Conservation (phyloP, 129 eudicot species). For the Daucus carota region DNA sequence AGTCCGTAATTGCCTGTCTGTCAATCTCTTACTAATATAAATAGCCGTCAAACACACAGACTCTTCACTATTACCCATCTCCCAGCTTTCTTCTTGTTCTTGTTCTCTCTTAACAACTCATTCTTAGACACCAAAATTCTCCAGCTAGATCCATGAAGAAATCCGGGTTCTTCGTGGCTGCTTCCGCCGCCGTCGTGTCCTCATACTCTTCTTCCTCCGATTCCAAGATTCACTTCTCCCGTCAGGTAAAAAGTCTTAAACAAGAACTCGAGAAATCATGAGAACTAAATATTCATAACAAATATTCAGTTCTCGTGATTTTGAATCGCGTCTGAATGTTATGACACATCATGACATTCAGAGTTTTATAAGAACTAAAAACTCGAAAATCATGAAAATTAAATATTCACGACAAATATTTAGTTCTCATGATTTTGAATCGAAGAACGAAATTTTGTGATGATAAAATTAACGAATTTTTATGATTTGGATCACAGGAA, state of each 20-base stretch:
- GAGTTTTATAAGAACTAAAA: too few relatives aligned
- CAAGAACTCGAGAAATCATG: not conserved
- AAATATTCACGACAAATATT: too few relatives aligned
- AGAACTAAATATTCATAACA: too few relatives aligned
- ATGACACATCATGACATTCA: too few relatives aligned
- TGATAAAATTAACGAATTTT: not conserved
- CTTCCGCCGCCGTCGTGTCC: slow-evolving; percentile 25
- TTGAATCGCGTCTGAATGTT: not conserved
- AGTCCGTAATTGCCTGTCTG: not conserved
- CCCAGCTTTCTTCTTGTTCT: not conserved
- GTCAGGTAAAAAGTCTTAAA: slow-evolving; percentile 11
- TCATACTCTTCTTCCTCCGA: slow-evolving; percentile 14
- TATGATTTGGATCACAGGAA: slow-evolving; percentile 14
- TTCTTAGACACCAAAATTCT: not conserved
- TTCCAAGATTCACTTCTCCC: slow-evolving; percentile 19
- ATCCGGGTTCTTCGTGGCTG: slow-evolving; percentile 25
- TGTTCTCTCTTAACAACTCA: not conserved
- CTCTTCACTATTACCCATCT: not conserved
- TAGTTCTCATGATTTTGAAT: not conserved
- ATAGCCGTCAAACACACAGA: not conserved
- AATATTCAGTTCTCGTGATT: not conserved
- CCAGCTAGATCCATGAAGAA: slow-evolving; percentile 21
- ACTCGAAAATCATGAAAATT: not conserved
- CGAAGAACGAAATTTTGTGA: too few relatives aligned
- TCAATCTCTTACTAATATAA: not conserved